Percentiles rank a stretch among this genome's conserved stretches.
These are phyloP conservation scores for Candida pini DNA, from an alignment of 805 yeast species.

Conservation along the genomic window DNA sequence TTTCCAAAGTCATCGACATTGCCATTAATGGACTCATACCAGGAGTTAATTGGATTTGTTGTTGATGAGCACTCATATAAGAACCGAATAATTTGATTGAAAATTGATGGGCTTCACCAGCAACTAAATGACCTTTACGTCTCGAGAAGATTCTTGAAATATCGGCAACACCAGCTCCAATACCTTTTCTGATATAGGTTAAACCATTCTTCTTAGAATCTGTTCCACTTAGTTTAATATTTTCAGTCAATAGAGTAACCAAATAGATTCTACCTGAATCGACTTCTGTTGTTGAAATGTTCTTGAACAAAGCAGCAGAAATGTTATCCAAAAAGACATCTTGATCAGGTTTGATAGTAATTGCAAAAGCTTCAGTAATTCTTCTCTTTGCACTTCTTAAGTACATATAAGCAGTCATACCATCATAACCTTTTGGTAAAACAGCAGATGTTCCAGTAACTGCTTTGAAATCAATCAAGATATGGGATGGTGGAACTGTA, in stretches of 20 bases:
- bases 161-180: conserved; percentile 86
- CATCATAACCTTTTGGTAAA: conserved; percentile 62
- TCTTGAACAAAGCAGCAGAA: conserved; percentile 74
- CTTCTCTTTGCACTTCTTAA: conserved; percentile 58
- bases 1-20: conserved; percentile 32
- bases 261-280: conserved; percentile 63
- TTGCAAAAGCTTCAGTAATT: conserved; percentile 75
- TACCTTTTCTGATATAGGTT: conserved; percentile 59
- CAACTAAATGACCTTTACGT: conserved; percentile 50
- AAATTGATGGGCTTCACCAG: conserved; percentile 67
- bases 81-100: conserved; percentile 69
- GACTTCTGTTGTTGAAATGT: conserved; percentile 60
- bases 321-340: conserved; percentile 59
- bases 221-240: conserved; percentile 40
- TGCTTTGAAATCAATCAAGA: conserved; percentile 71
- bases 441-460: conserved; percentile 53
- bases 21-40: conserved; percentile 32
- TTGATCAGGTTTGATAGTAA: conserved; percentile 54
- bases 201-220: conserved; percentile 15
- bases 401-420: conserved; percentile 68
- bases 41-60: conserved; percentile 19
- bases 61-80: conserved; percentile 39
- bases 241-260: conserved; percentile 73
- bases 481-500: conserved; percentile 54
- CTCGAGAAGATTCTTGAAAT: conserved; percentile 71